Evolutionary conservation across 2,329 filamentous ascomycete genomes (phyloP), one percentile per base, ranked within the genome.

Genomic region (Ophiognomonia clavigignenti-juglandacearum): DNA sequence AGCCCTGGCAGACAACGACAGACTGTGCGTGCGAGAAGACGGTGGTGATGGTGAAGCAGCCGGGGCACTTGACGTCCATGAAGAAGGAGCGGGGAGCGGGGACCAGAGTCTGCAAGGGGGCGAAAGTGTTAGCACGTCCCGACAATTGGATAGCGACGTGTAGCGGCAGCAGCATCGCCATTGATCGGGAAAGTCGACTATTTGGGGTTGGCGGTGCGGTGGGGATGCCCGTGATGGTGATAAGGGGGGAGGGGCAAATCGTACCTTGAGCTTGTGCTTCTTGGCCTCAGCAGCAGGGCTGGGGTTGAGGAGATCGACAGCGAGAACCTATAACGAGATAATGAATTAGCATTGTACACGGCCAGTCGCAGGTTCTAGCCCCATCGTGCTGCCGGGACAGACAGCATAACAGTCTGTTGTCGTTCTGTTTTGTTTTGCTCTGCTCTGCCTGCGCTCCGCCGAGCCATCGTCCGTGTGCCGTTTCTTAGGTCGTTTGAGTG

Each of bases 11-110:
- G 83, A 97, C 95, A 75, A 98, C 93, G 73, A 98, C 93, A 72
- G 93, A 98, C 83, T 98, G 93, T 74, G 93, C 93, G 83, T 98
- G 93, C 58, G 92, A 97, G 88, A 97, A 98, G 77, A 98, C 93
- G 74, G 93, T 98, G 74, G 93, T 98, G 84, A 98, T 98, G 75
- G 91, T 96, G 86, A 97, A 98, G 88, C 93, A 98, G 68, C 93
- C 93, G 72, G 93, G 93, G 88, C 93, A 98, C 87, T 98, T 98
- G 82, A 98, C 93, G 73, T 98, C 93, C 93, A 98, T 98, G 88
- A 98, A 98, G 88, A 97, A 98, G 62, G 92, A 97, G 73, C 93
- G 89, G 67, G 93, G 93, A 60, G 83, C 86, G 66, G 93, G 93
- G 71, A 98, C 93, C 66, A 98, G 88, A 62, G 82, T 90, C 90